Evolutionary conservation across 306 rosid species (phyloP).

Genomic region (Vicia sativa): DNA sequence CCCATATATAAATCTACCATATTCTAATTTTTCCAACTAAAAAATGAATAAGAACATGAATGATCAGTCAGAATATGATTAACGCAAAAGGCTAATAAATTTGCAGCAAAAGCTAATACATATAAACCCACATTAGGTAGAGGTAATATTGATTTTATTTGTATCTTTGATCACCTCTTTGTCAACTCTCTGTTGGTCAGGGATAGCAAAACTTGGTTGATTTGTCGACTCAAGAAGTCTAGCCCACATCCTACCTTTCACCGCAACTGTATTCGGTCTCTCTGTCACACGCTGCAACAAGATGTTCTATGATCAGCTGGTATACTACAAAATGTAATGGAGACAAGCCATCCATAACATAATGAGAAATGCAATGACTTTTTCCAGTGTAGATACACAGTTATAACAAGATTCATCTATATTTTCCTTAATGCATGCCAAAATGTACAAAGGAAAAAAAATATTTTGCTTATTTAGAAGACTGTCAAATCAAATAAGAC

Average conservation of each 20-base stretch:
- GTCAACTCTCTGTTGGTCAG: slow-evolving; percentile 43
- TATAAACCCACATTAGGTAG: slow-evolving; percentile 37
- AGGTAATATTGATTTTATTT: slow-evolving; percentile 34
- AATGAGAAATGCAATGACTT: not conserved
- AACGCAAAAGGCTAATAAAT: slow-evolving; percentile 28
- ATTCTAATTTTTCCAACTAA: slow-evolving; percentile 13
- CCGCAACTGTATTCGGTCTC: slow-evolving; percentile 58
- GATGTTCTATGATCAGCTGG: slow-evolving; percentile 24
- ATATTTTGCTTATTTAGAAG: not conserved
- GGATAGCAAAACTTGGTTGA: slow-evolving; percentile 76
- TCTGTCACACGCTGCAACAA: slow-evolving; percentile 86
- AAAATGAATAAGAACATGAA: slow-evolving; percentile 3
- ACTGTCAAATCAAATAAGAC: not conserved
- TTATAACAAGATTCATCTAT: slow-evolving; percentile 1
- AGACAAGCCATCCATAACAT: not conserved
- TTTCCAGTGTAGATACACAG: not conserved
- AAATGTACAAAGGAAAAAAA: not conserved
- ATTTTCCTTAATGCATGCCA: not conserved
- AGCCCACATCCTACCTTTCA: slow-evolving; percentile 93
- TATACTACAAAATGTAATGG: slow-evolving; percentile 15
- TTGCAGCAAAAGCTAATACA: slow-evolving; percentile 13
- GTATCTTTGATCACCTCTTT: slow-evolving; percentile 36
- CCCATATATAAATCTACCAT: not conserved
- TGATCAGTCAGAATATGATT: not conserved
- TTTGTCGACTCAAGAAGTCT: slow-evolving; percentile 93